Conservation (phyloP, 176 grass and related monocot species). For the Pharus latifolius region DNA sequence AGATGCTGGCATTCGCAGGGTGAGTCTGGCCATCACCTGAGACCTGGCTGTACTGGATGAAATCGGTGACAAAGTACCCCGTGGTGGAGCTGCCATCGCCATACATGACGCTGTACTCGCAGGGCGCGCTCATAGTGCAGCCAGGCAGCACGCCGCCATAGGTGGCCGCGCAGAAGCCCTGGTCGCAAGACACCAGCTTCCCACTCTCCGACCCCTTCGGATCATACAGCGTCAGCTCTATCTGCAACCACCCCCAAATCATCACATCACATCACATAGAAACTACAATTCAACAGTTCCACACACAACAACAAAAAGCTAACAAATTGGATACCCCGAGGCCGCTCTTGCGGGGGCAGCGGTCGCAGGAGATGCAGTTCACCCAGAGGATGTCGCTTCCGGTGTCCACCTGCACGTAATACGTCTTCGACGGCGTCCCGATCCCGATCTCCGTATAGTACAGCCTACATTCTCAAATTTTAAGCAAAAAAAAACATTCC, state of each 20-base stretch:
- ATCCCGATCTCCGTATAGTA: constrained; percentile 79
- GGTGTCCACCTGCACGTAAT: constrained; percentile 87
- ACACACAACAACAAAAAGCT: too few relatives aligned
- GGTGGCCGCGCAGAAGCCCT: constrained; percentile 45
- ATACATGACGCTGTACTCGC: constrained; percentile 68
- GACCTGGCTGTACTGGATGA: constrained; percentile 66
- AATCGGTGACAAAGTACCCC: constrained; percentile 60
- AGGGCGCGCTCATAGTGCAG: constrained; percentile 38
- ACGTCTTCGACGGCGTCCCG: constrained; percentile 66
- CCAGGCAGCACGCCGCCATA: constrained; percentile 39
- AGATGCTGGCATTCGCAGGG: constrained; percentile 41
- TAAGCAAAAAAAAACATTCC: background rate
- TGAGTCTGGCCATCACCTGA: constrained; percentile 50
- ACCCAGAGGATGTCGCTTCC: constrained; percentile 95
- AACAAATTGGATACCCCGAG: constrained; percentile 44
- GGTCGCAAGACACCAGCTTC: constrained; percentile 28
- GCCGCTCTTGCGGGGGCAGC: constrained; percentile 66
- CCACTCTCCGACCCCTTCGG: constrained; percentile 49
- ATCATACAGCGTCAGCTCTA: constrained; percentile 87
- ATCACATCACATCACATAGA: background rate
- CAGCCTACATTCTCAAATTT: constrained; percentile 30
- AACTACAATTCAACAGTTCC: background rate
- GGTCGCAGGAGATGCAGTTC: constrained; percentile 67
- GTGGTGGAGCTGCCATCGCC: constrained; percentile 84
- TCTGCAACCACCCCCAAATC: constrained; percentile 9